Percentiles rank a stretch among this genome's conserved stretches.
Evolutionary conservation across 495 filamentous ascomycete genomes (phyloP).

Genomic region (Penicillium riverlandense): DNA sequence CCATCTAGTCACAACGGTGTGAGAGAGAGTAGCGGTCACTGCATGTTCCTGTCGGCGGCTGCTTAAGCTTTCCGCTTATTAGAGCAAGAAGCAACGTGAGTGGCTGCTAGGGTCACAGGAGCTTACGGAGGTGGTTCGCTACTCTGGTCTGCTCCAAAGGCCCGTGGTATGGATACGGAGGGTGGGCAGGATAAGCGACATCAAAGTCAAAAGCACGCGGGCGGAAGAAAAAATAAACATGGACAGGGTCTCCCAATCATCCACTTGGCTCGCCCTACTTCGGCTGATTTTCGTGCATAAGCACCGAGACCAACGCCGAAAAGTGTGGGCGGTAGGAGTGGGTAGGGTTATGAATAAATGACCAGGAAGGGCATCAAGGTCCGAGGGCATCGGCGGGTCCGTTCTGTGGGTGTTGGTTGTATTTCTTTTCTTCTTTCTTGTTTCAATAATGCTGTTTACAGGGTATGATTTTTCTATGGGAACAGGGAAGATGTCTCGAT

Average conservation of each 20-base stretch:
- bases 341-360: no score
- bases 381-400: no score
- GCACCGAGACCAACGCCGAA: conserved; percentile 16
- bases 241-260: not conserved
- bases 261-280: not conserved
- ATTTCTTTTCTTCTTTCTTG: no score
- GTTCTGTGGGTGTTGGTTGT: no score
- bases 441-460: no score
- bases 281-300: not conserved
- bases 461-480: no score
- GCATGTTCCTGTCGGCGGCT: not conserved
- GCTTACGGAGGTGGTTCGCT: conserved; percentile 15
- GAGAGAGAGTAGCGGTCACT: no score
- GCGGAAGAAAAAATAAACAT: not conserved
- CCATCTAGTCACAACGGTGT: not conserved
- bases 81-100: conserved; percentile 11
- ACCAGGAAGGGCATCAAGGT: no score
- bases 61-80: conserved; percentile 13
- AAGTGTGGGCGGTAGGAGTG: not conserved
- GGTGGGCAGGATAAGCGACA: not conserved
- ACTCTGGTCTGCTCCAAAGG: conserved; percentile 1
- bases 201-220: not conserved
- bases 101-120: conserved; percentile 9
- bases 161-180: conserved; percentile 1
- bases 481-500: no score